Evolutionary conservation across 2,329 filamentous ascomycete species (phyloP).

Genomic region (Fusarium tuaranense): DNA sequence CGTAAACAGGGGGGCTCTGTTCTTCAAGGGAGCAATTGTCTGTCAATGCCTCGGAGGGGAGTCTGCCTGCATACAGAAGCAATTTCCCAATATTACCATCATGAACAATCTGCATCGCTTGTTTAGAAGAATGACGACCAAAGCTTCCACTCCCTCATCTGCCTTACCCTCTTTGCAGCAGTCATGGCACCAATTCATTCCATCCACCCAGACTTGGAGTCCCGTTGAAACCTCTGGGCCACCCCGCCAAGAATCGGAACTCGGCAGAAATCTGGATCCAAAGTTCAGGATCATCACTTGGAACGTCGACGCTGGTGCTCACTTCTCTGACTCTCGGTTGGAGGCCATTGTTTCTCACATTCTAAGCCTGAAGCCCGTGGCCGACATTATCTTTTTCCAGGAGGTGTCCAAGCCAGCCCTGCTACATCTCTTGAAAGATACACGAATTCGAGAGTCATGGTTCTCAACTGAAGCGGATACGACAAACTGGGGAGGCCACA

Average conservation of each 20-base stretch:
- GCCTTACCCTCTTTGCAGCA: constrained; percentile 5
- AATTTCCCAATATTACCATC: constrained; percentile 15
- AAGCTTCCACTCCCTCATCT: neutral
- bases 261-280: constrained; percentile 32
- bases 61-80: neutral
- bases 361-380: constrained; percentile 1
- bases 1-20: constrained; percentile 19
- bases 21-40: neutral
- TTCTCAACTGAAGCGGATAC: constrained; percentile 47
- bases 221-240: constrained; percentile 10
- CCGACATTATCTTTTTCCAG: constrained; percentile 21
- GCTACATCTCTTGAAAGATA: constrained; percentile 36
- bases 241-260: constrained; percentile 28
- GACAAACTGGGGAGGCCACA: constrained; percentile 31
- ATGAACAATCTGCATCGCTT: constrained; percentile 7
- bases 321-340: constrained; percentile 33
- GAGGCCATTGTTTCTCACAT: constrained; percentile 45
- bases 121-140: neutral
- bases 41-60: neutral
- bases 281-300: constrained; percentile 45
- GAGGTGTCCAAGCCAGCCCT: constrained; percentile 38
- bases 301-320: constrained; percentile 46
- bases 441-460: constrained; percentile 45
- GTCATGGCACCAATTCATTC: constrained; percentile 14
- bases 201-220: constrained; percentile 13